Evolutionary conservation across 2,329 filamentous ascomycete genomes (phyloP), one percentile per base, ranked within the genome.

Genomic region (Diaporthe capsici): DNA sequence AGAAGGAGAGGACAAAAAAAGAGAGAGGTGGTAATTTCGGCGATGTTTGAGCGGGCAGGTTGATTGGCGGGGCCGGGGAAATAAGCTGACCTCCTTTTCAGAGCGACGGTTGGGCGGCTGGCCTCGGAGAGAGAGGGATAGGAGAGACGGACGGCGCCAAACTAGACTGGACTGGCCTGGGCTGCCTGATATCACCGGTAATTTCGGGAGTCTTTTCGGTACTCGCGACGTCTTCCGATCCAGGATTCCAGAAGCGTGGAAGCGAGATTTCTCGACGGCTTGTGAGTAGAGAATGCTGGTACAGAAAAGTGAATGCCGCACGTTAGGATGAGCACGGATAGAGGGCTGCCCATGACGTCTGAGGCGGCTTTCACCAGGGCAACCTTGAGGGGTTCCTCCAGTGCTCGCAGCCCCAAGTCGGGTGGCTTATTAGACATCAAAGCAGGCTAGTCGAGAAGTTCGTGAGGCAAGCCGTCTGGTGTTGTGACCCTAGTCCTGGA

Each of bases 71-170:
- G 58, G 71, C n/a, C 17, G 49, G 71, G 71, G 71, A 73, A 73
- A 73, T 73, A 73, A 73, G 71, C 71, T 63, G 71, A 73, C 71
- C 71, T 73, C 71, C 71, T 73, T 73, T 73, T 61, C 37, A 34
- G 25, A 25, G 58, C 42, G 47, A 51, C 12, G 20, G 55, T 58
- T 51, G 63, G 63, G 44, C 63, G 63, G n/a, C 44, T 20, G 44
- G 17, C 15, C 3, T 25, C 6, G 10, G 10, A 25, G 28, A n/a
- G 44, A 34, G 63, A 25, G 42, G 20, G 63, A 37, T 13, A 25
- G 47, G 31, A 25, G 31, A 67, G 44, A 53, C 22, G 47, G 63
- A 25, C 63, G 47, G 63, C 44, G 63, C 63, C 63, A 37, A 51
- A 51, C 47, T 53, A 51, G 20, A n/a, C 61, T 49, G 61, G 58